Evolutionary conservation across 2,329 filamentous ascomycete genomes (phyloP).

Genomic region (Periconia sp.): DNA sequence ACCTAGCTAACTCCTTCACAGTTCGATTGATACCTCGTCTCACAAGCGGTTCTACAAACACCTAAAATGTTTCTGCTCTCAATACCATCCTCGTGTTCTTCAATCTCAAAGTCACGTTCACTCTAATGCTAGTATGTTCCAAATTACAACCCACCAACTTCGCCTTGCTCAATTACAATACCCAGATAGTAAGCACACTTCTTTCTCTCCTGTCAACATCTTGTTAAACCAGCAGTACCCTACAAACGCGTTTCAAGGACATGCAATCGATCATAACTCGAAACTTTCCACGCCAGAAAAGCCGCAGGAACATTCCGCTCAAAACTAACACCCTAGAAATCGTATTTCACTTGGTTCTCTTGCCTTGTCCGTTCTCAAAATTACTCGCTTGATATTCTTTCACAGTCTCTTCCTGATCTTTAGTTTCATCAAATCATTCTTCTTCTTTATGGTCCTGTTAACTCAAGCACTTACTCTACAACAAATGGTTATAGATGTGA

Average conservation of each 20-base stretch:
- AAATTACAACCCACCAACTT: conserved; percentile 53
- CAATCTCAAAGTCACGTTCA: conserved; percentile 60
- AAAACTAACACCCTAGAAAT: conserved; percentile 54
- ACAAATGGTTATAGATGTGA: no score
- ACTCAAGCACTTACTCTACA: no score
- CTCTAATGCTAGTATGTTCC: conserved; percentile 52
- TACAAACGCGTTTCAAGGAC: conserved; percentile 22
- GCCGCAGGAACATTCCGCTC: no score
- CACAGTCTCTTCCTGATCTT: no score
- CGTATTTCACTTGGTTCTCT: conserved; percentile 55
- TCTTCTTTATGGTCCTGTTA: no score
- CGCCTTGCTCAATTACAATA: conserved; percentile 48
- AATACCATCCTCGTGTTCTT: conserved; percentile 56
- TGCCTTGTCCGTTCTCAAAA: no score
- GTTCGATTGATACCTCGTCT: conserved; percentile 61
- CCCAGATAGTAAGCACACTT: conserved; percentile 64
- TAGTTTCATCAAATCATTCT: no score
- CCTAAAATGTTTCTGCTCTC: conserved; percentile 65
- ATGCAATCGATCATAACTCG: conserved; percentile 52
- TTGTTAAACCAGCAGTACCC: conserved; percentile 42
- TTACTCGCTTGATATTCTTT: no score
- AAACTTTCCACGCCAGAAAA: conserved; percentile 67
- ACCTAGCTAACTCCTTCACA: conserved; percentile 62
- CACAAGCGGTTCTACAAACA: conserved; percentile 60
- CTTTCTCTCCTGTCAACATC: conserved; percentile 49